Conservation (phyloP, 257 asterid genomes). For the Plantago elongata region DNA sequence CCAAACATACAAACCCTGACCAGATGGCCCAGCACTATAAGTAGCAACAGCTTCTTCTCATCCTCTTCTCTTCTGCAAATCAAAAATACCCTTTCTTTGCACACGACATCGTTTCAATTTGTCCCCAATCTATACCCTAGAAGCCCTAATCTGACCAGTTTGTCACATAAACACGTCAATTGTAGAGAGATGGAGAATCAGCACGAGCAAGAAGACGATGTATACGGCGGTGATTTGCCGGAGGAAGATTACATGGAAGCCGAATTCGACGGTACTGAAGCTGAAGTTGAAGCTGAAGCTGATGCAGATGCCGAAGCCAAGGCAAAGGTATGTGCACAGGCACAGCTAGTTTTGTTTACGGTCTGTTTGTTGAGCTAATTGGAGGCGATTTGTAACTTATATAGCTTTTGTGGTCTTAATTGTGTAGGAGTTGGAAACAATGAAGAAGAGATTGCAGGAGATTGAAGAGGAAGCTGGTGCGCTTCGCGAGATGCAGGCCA, state of each 20-base stretch:
- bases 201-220: conserved; percentile 48
- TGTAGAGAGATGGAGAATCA: conserved; percentile 30
- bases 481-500: conserved; percentile 82
- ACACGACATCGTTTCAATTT: too few relatives aligned
- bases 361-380: neutral
- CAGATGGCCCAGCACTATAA: neutral
- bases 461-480: conserved; percentile 83
- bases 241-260: conserved; percentile 60
- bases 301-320: conserved; percentile 37
- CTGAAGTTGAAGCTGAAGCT: conserved; percentile 27
- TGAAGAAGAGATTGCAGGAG: conserved; percentile 73
- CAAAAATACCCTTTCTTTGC: neutral
- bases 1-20: neutral
- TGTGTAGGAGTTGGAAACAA: conserved; percentile 62
- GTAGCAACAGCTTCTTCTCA: neutral
- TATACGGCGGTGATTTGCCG: conserved; percentile 58
- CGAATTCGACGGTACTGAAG: conserved; percentile 40
- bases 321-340: conserved; percentile 15
- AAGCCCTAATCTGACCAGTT: neutral
- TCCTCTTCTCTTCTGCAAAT: neutral
- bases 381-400: neutral
- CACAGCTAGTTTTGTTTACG: too few relatives aligned
- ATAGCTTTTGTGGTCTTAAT: conserved; percentile 8
- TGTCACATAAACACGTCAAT: conserved; percentile 11
- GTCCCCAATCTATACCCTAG: too few relatives aligned